Conservation (phyloP, 768 basidiomycete genomes). For the Glaciozyma martinii region DNA sequence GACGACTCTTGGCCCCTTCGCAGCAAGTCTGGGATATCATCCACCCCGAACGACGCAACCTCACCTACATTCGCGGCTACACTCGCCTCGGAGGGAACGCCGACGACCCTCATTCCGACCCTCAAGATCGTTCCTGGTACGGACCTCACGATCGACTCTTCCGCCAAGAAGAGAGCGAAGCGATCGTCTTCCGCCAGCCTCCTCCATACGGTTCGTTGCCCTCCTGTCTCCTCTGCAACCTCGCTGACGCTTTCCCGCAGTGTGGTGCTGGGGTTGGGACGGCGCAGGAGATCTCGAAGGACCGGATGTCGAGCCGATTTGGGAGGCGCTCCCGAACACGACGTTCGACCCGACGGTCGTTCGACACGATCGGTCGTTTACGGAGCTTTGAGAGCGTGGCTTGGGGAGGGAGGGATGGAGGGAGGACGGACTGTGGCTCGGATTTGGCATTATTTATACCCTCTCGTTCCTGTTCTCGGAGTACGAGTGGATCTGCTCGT, state of each 20-base stretch:
- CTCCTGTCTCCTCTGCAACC: background rate
- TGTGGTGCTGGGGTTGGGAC: conserved; percentile 99
- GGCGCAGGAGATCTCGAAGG: conserved; percentile 96
- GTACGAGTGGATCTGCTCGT: background rate
- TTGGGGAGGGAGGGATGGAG: background rate
- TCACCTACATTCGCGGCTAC: conserved; percentile 93
- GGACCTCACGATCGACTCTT: conserved; percentile 94
- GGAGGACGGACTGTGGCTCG: background rate
- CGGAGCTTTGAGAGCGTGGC: conserved; percentile 5
- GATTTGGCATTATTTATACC: background rate
- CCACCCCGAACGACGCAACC: conserved; percentile 78
- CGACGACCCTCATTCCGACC: conserved; percentile 91
- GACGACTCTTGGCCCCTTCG: background rate
- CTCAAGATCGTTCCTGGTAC: conserved; percentile 96
- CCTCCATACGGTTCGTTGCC: conserved; percentile 69
- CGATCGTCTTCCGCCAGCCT: conserved; percentile 65
- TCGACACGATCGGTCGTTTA: conserved; percentile 32
- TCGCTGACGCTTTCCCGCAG: conserved; percentile 43
- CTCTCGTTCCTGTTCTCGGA: background rate
- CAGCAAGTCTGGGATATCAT: conserved; percentile 92
- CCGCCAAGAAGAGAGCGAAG: conserved; percentile 72
- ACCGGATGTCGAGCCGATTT: conserved; percentile 94
- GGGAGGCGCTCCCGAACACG: conserved; percentile 51
- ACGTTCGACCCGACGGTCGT: conserved; percentile 31
- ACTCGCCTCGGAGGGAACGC: conserved; percentile 89